Evolutionary conservation across 176 grass and related monocot genomes (phyloP).

Genomic region (Leersia perrieri): DNA sequence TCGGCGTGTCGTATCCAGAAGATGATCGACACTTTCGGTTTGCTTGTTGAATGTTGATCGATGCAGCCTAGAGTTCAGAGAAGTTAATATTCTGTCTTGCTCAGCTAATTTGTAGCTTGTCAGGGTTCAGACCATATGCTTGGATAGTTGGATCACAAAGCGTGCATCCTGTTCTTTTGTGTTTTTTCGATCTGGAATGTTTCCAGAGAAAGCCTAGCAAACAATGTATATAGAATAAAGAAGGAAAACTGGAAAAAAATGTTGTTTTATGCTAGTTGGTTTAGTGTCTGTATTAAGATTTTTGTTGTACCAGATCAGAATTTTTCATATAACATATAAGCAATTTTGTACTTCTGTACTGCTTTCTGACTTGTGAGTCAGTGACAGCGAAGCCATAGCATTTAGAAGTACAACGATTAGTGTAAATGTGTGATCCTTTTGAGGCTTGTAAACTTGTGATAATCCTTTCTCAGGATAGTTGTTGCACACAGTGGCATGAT

Average conservation of each 20-base stretch:
- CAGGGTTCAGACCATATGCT: neutral
- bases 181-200: neutral
- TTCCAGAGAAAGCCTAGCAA: neutral
- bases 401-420: neutral
- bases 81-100: neutral
- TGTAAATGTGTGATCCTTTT: neutral
- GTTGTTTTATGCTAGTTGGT: neutral
- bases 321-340: neutral
- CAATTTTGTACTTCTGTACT: neutral
- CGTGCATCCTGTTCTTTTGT: neutral
- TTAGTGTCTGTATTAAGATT: neutral
- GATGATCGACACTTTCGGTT: neutral
- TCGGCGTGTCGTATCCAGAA: conserved; percentile 6
- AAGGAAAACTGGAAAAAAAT: neutral
- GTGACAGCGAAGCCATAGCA: neutral
- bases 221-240: neutral
- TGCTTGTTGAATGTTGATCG: too few species aligned
- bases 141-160: neutral
- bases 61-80: neutral
- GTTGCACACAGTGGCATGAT: neutral
- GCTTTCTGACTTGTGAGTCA: neutral
- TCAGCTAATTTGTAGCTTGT: neutral
- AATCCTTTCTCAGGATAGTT: neutral
- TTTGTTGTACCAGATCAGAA: neutral
- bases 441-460: neutral